Conservation (phyloP, 768 basidiomycete genomes). For the Rhizopogon roseolus region DNA sequence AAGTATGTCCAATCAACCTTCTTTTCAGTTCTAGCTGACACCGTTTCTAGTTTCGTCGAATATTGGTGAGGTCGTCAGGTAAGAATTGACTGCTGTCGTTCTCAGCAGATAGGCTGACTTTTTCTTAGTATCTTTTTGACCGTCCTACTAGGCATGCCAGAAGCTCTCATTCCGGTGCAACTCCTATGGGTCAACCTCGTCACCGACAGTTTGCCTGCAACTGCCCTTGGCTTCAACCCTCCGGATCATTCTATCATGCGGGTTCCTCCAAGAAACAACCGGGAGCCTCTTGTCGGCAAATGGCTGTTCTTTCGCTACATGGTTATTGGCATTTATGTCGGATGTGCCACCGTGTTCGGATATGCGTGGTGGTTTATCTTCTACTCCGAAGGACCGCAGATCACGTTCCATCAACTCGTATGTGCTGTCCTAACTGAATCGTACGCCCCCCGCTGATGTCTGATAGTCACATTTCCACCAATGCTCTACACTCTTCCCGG, state of each 20-base stretch:
- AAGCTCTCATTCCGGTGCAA: conserved; percentile 96
- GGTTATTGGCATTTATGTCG: conserved; percentile 91
- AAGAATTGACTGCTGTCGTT: not conserved
- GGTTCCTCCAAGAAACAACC: conserved; percentile 84
- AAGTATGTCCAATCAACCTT: conserved; percentile 45
- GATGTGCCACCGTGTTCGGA: conserved; percentile 91
- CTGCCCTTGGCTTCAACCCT: conserved; percentile 96
- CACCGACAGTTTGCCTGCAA: conserved; percentile 94
- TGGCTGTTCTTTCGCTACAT: conserved; percentile 98
- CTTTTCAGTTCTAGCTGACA: conserved; percentile 6
- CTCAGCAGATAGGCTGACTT: conserved; percentile 1
- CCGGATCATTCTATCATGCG: conserved; percentile 97
- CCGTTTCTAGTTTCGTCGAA: conserved; percentile 74
- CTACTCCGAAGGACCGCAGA: conserved; percentile 87
- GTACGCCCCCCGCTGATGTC: conserved; percentile 4
- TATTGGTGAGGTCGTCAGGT: conserved; percentile 93
- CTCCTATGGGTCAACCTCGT: conserved; percentile 98
- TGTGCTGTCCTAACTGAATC: conserved; percentile 25
- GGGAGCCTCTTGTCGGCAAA: conserved; percentile 84
- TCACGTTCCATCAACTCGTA: conserved; percentile 89
- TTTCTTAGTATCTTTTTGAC: conserved; percentile 84
- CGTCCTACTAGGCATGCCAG: conserved; percentile 98
- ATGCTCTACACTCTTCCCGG: conserved; percentile 76
- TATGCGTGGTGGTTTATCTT: conserved; percentile 99
- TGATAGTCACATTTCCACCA: conserved; percentile 94